Conservation (phyloP, 2,329 filamentous ascomycete species). For the Epichloe festucae region DNA sequence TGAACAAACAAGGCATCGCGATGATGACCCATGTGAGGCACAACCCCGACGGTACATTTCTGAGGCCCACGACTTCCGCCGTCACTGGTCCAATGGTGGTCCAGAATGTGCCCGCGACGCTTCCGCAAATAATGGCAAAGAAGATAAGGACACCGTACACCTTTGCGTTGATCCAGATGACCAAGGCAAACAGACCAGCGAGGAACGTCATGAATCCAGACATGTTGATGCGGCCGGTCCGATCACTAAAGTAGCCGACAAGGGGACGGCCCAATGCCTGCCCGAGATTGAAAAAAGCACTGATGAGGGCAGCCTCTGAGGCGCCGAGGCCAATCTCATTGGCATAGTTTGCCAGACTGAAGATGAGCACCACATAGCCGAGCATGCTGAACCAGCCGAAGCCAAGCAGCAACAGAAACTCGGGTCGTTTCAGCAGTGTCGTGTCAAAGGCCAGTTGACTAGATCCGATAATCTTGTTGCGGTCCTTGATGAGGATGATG, state of each 20-base stretch:
- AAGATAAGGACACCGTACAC: constrained; percentile 54
- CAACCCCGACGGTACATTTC: constrained; percentile 51
- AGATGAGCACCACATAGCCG: constrained; percentile 64
- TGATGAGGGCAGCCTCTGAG: constrained; percentile 55
- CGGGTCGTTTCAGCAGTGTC: constrained; percentile 43
- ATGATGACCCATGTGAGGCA: constrained; percentile 62
- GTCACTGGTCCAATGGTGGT: constrained; percentile 55
- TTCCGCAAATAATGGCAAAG: constrained; percentile 58
- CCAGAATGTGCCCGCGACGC: constrained; percentile 60
- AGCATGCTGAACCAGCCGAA: constrained; percentile 63
- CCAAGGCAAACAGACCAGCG: constrained; percentile 50
- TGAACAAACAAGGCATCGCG: constrained; percentile 56
- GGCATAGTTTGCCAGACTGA: constrained; percentile 63
- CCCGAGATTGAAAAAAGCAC: constrained; percentile 54
- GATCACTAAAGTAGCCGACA: constrained; percentile 61
- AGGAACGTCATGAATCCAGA: constrained; percentile 51
- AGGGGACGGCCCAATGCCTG: constrained; percentile 56
- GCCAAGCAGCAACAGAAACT: constrained; percentile 51
- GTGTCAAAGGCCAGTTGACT: constrained; percentile 54
- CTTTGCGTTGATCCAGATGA: constrained; percentile 59
- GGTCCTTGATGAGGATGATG: constrained; percentile 51
- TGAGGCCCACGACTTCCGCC: constrained; percentile 61
- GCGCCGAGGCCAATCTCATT: constrained; percentile 52
- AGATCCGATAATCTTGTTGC: constrained; percentile 59
- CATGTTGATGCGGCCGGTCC: constrained; percentile 60